Percentiles rank a stretch among this genome's conserved stretches.
Evolutionary conservation across 1,284 basidiomycete species (phyloP).

Genomic region (Trichosporon sp.): DNA sequence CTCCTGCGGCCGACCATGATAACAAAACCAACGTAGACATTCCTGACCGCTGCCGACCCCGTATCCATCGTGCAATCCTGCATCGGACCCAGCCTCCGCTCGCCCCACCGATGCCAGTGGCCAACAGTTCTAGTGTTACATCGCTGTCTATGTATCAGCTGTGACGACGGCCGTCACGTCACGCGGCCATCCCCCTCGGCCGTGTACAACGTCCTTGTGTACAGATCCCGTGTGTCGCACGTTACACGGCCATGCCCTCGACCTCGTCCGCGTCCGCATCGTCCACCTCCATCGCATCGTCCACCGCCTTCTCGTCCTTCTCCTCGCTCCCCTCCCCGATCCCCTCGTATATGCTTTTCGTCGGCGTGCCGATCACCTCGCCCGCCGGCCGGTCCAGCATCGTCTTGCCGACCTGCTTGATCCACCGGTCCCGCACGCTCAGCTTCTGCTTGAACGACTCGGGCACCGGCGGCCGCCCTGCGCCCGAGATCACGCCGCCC

Average conservation of each 20-base stretch:
- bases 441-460: conserved; percentile 67
- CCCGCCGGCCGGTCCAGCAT: conserved; percentile 60
- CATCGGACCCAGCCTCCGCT: neutral
- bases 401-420: conserved; percentile 63
- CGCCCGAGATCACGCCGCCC: conserved; percentile 52
- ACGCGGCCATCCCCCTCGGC: neutral
- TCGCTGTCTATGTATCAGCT: neutral
- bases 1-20: neutral
- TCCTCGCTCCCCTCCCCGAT: conserved; percentile 58
- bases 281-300: conserved; percentile 34
- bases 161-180: neutral
- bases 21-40: neutral
- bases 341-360: conserved; percentile 66
- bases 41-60: neutral
- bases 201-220: neutral
- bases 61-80: neutral
- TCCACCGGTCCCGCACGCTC: conserved; percentile 66
- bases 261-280: conserved; percentile 33
- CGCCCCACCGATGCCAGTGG: neutral
- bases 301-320: conserved; percentile 46
- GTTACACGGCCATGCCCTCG: conserved; percentile 18
- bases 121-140: neutral
- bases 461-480: conserved; percentile 59
- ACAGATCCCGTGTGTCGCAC: neutral
- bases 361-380: conserved; percentile 70